These are phyloP conservation scores for Termitomyces sp. DNA, from an alignment of 1,284 basidiomycete genomes.

Conservation along the genomic window DNA sequence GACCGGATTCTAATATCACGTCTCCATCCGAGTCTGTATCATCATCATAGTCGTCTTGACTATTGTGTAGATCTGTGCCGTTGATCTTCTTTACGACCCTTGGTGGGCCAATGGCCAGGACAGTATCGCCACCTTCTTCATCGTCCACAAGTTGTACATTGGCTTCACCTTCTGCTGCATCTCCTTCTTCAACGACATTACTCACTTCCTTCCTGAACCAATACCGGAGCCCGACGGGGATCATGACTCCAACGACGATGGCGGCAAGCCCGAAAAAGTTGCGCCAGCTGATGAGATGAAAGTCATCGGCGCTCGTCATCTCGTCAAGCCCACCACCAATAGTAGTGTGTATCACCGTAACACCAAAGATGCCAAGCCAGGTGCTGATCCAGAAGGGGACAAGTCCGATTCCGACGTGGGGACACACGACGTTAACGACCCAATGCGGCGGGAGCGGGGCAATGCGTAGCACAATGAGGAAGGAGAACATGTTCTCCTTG, in stretches of 20 bases:
- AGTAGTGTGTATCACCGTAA: conserved; percentile 91
- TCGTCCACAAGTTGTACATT: conserved; percentile 15
- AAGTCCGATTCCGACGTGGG: conserved; percentile 87
- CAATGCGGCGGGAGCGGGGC: conserved; percentile 96
- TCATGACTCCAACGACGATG: conserved; percentile 84
- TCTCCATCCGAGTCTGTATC: conserved; percentile 23
- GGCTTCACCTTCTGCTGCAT: conserved; percentile 26
- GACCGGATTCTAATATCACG: conserved; percentile 19
- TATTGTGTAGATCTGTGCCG: conserved; percentile 29
- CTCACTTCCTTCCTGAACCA: conserved; percentile 58
- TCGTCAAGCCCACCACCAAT: conserved; percentile 92
- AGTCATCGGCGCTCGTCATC: conserved; percentile 91
- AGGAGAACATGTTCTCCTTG: conserved; percentile 78
- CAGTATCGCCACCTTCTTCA: conserved; percentile 38
- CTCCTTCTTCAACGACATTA: conserved; percentile 41
- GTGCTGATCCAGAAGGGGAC: conserved; percentile 88
- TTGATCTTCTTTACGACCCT: conserved; percentile 36
- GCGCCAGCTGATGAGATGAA: conserved; percentile 84
- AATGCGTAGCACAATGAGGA: conserved; percentile 90
- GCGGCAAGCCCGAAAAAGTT: conserved; percentile 82
- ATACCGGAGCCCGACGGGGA: conserved; percentile 84
- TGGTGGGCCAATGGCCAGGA: conserved; percentile 50
- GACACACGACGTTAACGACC: conserved; percentile 91
- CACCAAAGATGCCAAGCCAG: conserved; percentile 87
- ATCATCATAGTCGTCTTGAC: conserved; percentile 55